Base-by-base conservation (phyloP, 148 eudicot species). In the Dysphania ambrosioides region DNA sequence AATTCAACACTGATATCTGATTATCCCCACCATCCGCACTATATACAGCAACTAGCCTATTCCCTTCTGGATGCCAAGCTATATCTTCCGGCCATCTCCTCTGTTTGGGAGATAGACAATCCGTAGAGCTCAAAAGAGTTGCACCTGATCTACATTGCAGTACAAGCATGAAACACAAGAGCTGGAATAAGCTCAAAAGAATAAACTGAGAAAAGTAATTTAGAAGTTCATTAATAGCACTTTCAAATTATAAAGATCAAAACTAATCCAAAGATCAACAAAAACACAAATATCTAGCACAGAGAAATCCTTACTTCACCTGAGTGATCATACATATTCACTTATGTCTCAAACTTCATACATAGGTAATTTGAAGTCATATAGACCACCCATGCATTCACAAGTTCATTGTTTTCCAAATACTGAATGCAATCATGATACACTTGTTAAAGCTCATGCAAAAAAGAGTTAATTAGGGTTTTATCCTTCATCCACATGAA, bases 31-130 rank as follows among this genome's bases (percentile, higher is more conserved):
- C 88, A 86, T 95, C 99, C 53, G 99, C 97, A 83, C 66, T 86
- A 69, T 92, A 95, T 35, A 88, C 99, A 60, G 90, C 81, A 75
- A 92, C 66, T 58, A 95, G 66, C 74, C 84, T 83, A 73, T 61
- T 81, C 59, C 99, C 99, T 38, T 81, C 87, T n/a, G 97, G 99
- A 81, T 92, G 99, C 96, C 97, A 95, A 35, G 99, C 91, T 76
- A 92, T 83, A 86, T 95, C 99, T 89, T 95, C 99, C 38, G 99
- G 94, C 99, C 99, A 95, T 83, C 97, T 88, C 82, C 94, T 89
- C 63, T 86, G 88, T 85, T 89, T 92, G 44, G 82, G 89, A 16
- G 99, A 90, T 58, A 70, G 66, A 70, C 96, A 85, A 23, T 92
- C 97, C 56, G 89, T 84, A 53, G 83, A 66, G 86, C 91, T 90